Evolutionary conservation across 2,329 filamentous ascomycete genomes (phyloP).

Genomic region (Neofusicoccum umdonicola): DNA sequence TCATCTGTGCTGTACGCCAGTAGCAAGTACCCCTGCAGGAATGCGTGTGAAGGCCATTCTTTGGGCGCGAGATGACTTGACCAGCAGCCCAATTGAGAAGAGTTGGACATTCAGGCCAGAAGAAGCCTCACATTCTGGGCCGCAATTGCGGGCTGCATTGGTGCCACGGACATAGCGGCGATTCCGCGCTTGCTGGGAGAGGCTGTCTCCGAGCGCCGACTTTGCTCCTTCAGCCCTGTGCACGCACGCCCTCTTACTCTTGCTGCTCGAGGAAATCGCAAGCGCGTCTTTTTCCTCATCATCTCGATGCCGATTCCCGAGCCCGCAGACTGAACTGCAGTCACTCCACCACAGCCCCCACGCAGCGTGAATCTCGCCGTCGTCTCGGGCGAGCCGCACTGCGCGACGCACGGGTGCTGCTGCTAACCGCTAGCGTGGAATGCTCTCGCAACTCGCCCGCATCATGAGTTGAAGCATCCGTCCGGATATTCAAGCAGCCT

Average conservation of each 20-base stretch:
- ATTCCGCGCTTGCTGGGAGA: not conserved
- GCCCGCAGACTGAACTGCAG: not conserved
- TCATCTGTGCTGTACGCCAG: too few relatives aligned
- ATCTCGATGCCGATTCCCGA: not conserved
- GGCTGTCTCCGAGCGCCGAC: not conserved
- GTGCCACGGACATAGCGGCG: not conserved
- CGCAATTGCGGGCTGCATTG: not conserved
- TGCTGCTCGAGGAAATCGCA: not conserved
- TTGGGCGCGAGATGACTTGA: not conserved
- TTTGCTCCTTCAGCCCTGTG: slow-evolving; percentile 7
- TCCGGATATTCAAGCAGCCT: too few relatives aligned
- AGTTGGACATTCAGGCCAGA: not conserved
- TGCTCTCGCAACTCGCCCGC: too few relatives aligned
- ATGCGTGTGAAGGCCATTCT: not conserved
- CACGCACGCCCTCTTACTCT: not conserved
- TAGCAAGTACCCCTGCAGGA: too few relatives aligned
- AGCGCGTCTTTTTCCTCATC: not conserved
- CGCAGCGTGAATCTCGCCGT: not conserved
- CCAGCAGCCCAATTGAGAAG: not conserved
- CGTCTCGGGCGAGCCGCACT: slow-evolving; percentile 1
- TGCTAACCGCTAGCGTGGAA: not conserved
- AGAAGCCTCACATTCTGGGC: not conserved
- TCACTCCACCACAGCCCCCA: not conserved
- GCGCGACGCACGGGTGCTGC: not conserved
- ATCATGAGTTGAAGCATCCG: too few relatives aligned